A percentile compares a stretch with the other conserved stretches of the same genome.
Evolutionary conservation across 345 rosid species (phyloP).

Genomic region (Bruguiera parviflora): DNA sequence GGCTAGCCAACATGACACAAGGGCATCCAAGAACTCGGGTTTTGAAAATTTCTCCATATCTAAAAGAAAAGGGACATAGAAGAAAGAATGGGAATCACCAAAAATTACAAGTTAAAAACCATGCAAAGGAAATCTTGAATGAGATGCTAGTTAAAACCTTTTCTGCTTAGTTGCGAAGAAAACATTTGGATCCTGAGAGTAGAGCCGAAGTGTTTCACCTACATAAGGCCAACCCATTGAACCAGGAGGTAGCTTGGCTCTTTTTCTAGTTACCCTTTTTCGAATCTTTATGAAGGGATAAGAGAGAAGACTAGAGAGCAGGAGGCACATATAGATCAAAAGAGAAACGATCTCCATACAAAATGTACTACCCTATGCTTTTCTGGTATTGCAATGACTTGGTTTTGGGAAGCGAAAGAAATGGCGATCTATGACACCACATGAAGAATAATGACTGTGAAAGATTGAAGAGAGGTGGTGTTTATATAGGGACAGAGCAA

Average conservation of each 20-base stretch:
- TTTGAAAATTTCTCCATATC: slow-evolving; percentile 86
- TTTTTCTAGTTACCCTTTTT: slow-evolving; percentile 16
- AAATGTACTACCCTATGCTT: too few relatives aligned
- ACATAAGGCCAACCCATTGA: slow-evolving; percentile 85
- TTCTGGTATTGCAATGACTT: neutral
- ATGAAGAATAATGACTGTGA: neutral
- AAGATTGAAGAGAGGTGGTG: slow-evolving; percentile 2
- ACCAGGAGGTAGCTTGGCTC: slow-evolving; percentile 76
- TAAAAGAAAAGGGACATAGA: slow-evolving; percentile 18
- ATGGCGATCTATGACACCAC: too few relatives aligned
- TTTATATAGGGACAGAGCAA: slow-evolving; percentile 27
- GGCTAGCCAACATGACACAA: slow-evolving; percentile 81
- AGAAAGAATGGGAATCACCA: too few relatives aligned
- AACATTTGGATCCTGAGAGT: slow-evolving; percentile 68
- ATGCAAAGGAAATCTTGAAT: slow-evolving; percentile 10
- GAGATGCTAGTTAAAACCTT: slow-evolving; percentile 37
- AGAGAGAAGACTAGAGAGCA: neutral
- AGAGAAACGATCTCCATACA: too few relatives aligned
- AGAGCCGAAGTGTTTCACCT: slow-evolving; percentile 79
- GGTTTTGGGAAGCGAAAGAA: neutral
- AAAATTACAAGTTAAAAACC: neutral
- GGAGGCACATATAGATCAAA: neutral
- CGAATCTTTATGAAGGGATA: slow-evolving; percentile 16
- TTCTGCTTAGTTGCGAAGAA: slow-evolving; percentile 61
- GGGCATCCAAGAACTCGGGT: slow-evolving; percentile 72